Evolutionary conservation across 106 monocot genomes (phyloP).

Genomic region (Phalaenopsis equestris): DNA sequence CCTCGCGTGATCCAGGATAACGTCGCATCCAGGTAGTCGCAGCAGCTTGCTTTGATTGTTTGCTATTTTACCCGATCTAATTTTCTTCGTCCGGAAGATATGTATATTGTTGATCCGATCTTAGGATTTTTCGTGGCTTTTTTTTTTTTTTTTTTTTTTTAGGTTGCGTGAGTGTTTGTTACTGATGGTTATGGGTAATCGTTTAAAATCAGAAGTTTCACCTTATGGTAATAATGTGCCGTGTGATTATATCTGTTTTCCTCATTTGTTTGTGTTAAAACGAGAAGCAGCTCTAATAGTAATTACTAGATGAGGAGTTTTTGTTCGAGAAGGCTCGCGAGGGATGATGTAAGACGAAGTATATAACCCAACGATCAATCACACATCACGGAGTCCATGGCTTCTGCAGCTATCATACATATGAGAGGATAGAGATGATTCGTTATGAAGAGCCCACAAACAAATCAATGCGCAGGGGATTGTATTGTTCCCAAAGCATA

Average conservation of each 20-base stretch:
- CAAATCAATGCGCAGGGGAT: not conserved
- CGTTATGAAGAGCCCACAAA: not conserved
- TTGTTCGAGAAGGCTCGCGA: not conserved
- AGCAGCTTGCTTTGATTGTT: not conserved
- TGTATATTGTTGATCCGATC: conserved; percentile 1
- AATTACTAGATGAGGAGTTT: not conserved
- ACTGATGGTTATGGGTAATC: not conserved
- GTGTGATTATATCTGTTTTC: not conserved
- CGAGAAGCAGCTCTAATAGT: not conserved
- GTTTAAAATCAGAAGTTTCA: not conserved
- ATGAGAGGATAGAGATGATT: not conserved
- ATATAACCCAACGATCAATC: not conserved
- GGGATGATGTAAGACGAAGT: not conserved
- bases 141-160: not conserved
- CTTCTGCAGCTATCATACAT: not conserved
- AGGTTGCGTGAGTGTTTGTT: not conserved
- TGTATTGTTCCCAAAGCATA: not conserved
- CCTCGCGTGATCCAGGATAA: not conserved
- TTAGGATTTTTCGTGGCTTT: not conserved
- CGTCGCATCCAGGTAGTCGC: not conserved
- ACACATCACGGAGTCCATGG: not conserved
- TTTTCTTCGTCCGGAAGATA: not conserved
- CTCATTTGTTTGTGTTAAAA: not conserved
- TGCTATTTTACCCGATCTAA: not conserved
- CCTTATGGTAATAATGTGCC: not conserved